Percentiles rank a stretch among this genome's conserved stretches.
phyloP scores from a whole-genome alignment of 106 monocot species.

The Dendrobium chrysotoxum region DNA sequence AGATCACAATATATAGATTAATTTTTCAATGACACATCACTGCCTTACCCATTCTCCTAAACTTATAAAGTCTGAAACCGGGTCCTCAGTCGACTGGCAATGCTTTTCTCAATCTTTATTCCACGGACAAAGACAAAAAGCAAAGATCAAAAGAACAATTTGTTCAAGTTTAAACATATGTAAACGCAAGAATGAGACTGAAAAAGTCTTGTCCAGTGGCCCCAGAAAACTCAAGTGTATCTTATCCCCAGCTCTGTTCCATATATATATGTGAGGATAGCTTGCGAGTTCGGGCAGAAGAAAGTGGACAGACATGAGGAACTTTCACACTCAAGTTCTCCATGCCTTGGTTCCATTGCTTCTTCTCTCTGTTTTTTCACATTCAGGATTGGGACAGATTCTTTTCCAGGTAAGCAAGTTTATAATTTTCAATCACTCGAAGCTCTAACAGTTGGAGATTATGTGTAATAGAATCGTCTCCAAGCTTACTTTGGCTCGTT shows the following conservation, averaged over 20 bases:
- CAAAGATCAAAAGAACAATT: no score
- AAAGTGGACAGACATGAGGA: neutral
- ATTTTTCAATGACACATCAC: no score
- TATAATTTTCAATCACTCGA: neutral
- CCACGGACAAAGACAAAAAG: no score
- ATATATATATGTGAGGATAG: neutral
- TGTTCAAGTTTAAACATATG: no score
- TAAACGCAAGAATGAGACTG: no score
- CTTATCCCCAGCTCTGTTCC: no score
- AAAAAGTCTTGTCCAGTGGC: neutral
- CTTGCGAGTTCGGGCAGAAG: neutral
- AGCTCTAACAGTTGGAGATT: neutral
- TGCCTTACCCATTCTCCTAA: no score
- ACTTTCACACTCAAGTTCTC: neutral
- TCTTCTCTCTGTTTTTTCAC: neutral
- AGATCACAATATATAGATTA: no score
- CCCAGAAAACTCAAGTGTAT: neutral
- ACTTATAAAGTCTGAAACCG: no score
- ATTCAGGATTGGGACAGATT: constrained; percentile 15
- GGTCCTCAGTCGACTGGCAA: no score
- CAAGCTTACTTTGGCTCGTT: neutral
- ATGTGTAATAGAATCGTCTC: neutral
- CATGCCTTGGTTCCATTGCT: neutral
- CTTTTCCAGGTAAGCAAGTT: constrained; percentile 13
- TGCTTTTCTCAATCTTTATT: no score